Evolutionary conservation across 2,329 filamentous ascomycete species (phyloP), one percentile per base, ranked within the genome.

Genomic region (Dothistroma septosporum): DNA sequence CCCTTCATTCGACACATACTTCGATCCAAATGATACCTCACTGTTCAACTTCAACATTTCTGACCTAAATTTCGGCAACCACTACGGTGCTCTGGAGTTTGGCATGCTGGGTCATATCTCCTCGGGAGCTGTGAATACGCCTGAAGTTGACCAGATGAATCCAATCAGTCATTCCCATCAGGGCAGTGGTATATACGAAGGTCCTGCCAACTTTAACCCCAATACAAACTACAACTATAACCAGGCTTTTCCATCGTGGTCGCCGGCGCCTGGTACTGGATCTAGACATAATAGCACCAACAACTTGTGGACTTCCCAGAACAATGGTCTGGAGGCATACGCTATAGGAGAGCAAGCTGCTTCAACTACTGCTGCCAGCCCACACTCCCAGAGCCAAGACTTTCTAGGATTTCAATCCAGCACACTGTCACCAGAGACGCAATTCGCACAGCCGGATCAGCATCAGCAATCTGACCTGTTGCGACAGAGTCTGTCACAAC

Each of bases 31-130:
- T 72, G 94, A 97, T 73, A 91, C 92, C 3, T 90, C 92, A 0
- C 78, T 96, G 58, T 97, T 95, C 83, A 97, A 97, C 74, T 96
- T 97, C 75, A 92, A 97, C 74, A 85, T 97, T 11, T 92, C 95
- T 58, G 92, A 91, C 61, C 84, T 97, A 73, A 94, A 94, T 74
- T 99, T 97, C 75, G 92, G 92, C 59, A 97, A 94, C 73, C 91
- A 96, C 66, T 99, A 97, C 72, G 93, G 92, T 62, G 93, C 92
- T 19, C 83, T 96, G 75, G 94, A 97, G 75, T 97, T 97, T 74
- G 90, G 92, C 57, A 97, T 97, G 85, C 84, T 99, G 0, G 92
- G 91, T 31, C 93, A 97, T 74, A 96, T 99, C 90, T 91, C 91
- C 61, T 91, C 90, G n/a, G 90, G 90, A 14, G 89, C 90, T n/a